Evolutionary conservation across 805 yeast genomes (phyloP).

Genomic region (Kuraishia hungarica): DNA sequence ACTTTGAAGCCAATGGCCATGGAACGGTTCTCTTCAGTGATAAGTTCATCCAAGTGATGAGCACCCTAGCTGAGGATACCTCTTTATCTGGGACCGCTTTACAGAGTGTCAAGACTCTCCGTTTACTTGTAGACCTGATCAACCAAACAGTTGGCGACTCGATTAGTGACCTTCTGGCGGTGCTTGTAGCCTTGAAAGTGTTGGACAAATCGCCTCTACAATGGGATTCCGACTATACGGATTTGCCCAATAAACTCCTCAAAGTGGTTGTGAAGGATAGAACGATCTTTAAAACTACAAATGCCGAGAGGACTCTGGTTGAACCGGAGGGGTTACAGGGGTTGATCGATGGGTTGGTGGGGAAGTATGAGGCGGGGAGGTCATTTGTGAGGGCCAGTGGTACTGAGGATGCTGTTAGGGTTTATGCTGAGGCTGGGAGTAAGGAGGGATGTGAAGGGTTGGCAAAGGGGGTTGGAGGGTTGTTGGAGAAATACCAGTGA

Average conservation of each 20-base stretch:
- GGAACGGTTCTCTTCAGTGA: slow-evolving; percentile 86
- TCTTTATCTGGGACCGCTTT: slow-evolving; percentile 4
- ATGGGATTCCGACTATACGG: slow-evolving; percentile 76
- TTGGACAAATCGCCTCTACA: slow-evolving; percentile 35
- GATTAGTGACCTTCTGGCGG: slow-evolving; percentile 80
- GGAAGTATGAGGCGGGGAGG: slow-evolving; percentile 52
- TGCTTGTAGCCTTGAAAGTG: slow-evolving; percentile 56
- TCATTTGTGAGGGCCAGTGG: slow-evolving; percentile 96
- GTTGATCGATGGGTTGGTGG: slow-evolving; percentile 58
- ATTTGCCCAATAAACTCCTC: slow-evolving; percentile 77
- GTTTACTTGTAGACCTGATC: slow-evolving; percentile 59
- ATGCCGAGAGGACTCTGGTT: slow-evolving; percentile 79
- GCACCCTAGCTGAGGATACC: not conserved
- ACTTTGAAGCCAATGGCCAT: slow-evolving; percentile 99
- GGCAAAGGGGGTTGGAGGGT: slow-evolving; percentile 27
- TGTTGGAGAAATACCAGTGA: slow-evolving; percentile 18
- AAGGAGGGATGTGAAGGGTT: slow-evolving; percentile 37
- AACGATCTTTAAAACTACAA: slow-evolving; percentile 67
- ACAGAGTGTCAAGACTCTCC: slow-evolving; percentile 44
- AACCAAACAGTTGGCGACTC: slow-evolving; percentile 99
- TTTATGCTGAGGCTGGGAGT: slow-evolving; percentile 81
- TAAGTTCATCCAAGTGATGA: slow-evolving; percentile 33
- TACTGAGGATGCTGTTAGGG: slow-evolving; percentile 94
- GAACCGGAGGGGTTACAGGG: slow-evolving; percentile 74
- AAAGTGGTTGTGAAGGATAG: slow-evolving; percentile 84